Evolutionary conservation across 148 eudicot species (phyloP).

Genomic region (Vaccinium darrowii): DNA sequence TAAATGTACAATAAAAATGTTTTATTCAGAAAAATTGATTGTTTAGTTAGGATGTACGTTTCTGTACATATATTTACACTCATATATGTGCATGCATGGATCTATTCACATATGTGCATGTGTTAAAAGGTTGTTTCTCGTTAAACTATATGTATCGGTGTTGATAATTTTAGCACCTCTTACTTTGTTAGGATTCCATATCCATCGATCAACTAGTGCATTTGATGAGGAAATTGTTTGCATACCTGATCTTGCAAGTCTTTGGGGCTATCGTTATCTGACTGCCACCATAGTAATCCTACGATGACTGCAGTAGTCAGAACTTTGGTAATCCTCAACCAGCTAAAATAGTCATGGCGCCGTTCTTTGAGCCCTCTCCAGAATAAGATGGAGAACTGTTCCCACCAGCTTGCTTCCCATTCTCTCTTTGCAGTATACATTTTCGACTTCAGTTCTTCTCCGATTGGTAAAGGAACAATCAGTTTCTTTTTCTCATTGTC

Average conservation of each 20-base stretch:
- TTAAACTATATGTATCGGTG: neutral
- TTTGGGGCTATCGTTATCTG: slow-evolving; percentile 48
- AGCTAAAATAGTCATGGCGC: slow-evolving; percentile 88
- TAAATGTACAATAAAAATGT: neutral
- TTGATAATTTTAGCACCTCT: neutral
- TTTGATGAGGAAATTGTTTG: neutral
- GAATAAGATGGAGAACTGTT: slow-evolving; percentile 70
- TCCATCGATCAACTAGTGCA: neutral
- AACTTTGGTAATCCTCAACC: slow-evolving; percentile 93
- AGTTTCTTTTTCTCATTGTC: slow-evolving; percentile 75
- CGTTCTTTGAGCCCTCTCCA: slow-evolving; percentile 89
- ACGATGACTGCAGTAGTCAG: slow-evolving; percentile 75
- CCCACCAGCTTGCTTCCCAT: slow-evolving; percentile 98
- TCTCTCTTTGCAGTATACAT: slow-evolving; percentile 33
- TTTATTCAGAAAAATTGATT: too few relatives aligned
- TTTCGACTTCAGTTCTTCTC: slow-evolving; percentile 58
- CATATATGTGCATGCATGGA: too few relatives aligned
- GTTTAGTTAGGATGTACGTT: too few relatives aligned
- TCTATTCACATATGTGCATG: too few relatives aligned
- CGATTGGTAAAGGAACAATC: slow-evolving; percentile 46
- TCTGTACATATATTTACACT: too few relatives aligned
- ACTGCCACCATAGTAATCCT: slow-evolving; percentile 97
- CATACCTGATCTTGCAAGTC: slow-evolving; percentile 82
- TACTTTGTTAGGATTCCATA: neutral
- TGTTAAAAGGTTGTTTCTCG: neutral